Base-by-base conservation (phyloP, 331 rosid genomes). In the Quercus lobata region DNA sequence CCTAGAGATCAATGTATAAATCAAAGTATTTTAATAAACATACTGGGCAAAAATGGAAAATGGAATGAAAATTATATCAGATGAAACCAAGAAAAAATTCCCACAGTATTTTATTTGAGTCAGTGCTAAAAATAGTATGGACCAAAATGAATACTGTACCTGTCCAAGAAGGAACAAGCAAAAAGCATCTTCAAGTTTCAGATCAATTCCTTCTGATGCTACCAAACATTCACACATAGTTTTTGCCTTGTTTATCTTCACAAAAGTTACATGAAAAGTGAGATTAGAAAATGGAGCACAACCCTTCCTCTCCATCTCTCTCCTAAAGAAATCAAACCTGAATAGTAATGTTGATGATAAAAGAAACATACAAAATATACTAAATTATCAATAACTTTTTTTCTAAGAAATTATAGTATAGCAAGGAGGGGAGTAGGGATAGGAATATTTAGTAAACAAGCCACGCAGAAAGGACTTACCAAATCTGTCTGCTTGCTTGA, bases 171-270 rank as follows among this genome's bases (percentile, higher is more conserved):
- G 94, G 81, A 90, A 92, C 62, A 74, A 75, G 79, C 98, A 93
- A 81, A 96, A 85, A 57, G 92, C 86, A 74, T 93, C 98, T 84
- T 93, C 99, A 74, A 93, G 86, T 87, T 93, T 96, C 86, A 96
- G 83, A 92, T 91, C 92, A 62, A 88, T 75, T 63, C 97, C 97
- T 79, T 93, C 98, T 22, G 99, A 92, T 76, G 88, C 88, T 35
- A 83, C 85, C 83, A 96, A 83, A 85, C 98, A 90, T 85, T 96
- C 99, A 29, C 97, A 89, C 73, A 96, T 90, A 82, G 73, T 77
- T 86, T 90, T 93, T 79, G 92, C 94, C 77, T 86, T 92, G 77
- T 80, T 82, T 79, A 96, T 90, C 98, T 95, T 88, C 85, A 85
- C 22, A 70, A 80, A 70, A 76, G 78, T 76, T 78, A 75, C 9